Base-by-base conservation (phyloP, 2,329 filamentous ascomycete genomes). In the Monosporascus sp. region DNA sequence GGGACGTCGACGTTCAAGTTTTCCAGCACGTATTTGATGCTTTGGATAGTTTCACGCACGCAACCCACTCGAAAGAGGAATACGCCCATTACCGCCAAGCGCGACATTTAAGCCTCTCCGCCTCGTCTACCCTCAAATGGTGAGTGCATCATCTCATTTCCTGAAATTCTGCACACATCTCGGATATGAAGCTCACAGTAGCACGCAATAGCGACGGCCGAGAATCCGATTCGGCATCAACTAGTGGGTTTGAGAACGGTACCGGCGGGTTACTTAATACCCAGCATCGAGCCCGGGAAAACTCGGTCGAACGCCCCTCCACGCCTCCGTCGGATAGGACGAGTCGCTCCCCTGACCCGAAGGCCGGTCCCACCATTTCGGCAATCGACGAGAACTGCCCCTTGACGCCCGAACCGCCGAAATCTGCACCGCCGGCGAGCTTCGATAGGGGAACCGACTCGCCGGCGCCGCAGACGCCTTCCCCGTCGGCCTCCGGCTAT, bases 11-110 rank as follows among this genome's bases (percentile, higher is more conserved):
- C 60, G 76, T 79, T 1, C 83, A 91, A 50, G 93, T 97, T 3
- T 97, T 97, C 65, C 89, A 86, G 17, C 90, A 96, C 67, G 91
- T 99, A 2, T 92, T 96, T 58, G 87, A 95, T 62, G 92, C 94
- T 0, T 76, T 99, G 9, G 85, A 95, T 55, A 86, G 79, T 61
- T 90, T 87, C 66, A 81, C 78, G 2, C 75, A 77, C 43, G 75
- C 81, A 0, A 76, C 78, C 48, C 81, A 85, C 62, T 77, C 78
- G 2, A 73, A 78, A 53, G 82, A 84, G 62, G 81, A 87, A 63
- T 86, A 82, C 59, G 81, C 79, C 51, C 75, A 75, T 41, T 86
- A 85, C 62, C 73, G 73, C 49, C 68, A 73, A 28, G 79, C 77
- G 28, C 72, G 80, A n/a, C 72, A 75, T 47, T 73, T 74, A 55